Percentiles rank a stretch among this genome's conserved stretches.
phyloP scores from a whole-genome alignment of 331 rosid species.

The Malus hybrid region DNA sequence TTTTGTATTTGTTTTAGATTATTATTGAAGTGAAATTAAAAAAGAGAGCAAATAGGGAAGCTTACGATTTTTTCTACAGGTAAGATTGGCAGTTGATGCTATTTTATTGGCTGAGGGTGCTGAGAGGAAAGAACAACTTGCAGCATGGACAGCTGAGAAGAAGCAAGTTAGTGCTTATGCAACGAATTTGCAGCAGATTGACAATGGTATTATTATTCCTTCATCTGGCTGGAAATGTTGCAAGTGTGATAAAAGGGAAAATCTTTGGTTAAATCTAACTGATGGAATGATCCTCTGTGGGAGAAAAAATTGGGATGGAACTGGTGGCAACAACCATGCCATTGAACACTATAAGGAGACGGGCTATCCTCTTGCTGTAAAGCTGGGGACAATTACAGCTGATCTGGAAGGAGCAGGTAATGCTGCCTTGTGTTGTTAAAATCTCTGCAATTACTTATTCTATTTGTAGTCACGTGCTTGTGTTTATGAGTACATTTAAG shows the following conservation, averaged over 20 bases:
- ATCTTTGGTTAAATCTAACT: constrained; percentile 91
- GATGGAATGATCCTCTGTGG: constrained; percentile 91
- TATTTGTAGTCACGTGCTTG: not conserved
- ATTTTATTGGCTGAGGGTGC: constrained; percentile 78
- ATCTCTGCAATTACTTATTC: not conserved
- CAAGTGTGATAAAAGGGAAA: constrained; percentile 79
- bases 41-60: not conserved
- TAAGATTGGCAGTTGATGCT: constrained; percentile 86
- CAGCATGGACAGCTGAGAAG: constrained; percentile 90
- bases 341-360: constrained; percentile 72
- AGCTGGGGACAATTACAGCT: constrained; percentile 92
- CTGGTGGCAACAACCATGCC: constrained; percentile 95
- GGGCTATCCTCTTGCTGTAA: constrained; percentile 84
- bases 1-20: not conserved
- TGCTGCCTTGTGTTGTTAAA: constrained; percentile 18
- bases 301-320: constrained; percentile 91
- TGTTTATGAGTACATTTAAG: not conserved
- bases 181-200: constrained; percentile 58
- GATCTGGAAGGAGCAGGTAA: constrained; percentile 98
- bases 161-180: constrained; percentile 60
- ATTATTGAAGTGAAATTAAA: not conserved
- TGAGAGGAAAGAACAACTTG: constrained; percentile 81
- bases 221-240: constrained; percentile 90
- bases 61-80: constrained; percentile 36
- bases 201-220: constrained; percentile 69